Percentiles rank a stretch among this genome's conserved stretches.
Conservation (phyloP, 2,329 filamentous ascomycete species). For the Trichophyton mentagrophytes region DNA sequence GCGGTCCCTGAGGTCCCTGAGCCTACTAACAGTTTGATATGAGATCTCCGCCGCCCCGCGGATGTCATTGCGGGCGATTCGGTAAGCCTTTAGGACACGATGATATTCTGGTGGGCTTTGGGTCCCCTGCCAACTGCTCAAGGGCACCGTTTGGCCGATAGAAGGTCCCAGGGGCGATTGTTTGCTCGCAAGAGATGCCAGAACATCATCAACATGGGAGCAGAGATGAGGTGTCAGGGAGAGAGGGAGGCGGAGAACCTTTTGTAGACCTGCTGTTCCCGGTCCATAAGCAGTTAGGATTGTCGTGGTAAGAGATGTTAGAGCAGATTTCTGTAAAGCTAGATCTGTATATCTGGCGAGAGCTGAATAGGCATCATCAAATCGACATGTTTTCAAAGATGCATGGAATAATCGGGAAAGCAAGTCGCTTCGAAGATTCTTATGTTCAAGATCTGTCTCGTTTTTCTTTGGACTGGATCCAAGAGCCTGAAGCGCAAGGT, state of each 20-base stretch:
- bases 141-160: background rate
- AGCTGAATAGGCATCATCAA: constrained; percentile 68
- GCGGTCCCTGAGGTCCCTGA: constrained; percentile 29
- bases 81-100: constrained; percentile 82
- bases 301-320: constrained; percentile 51
- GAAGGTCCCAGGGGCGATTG: constrained; percentile 45
- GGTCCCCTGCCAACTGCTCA: constrained; percentile 3
- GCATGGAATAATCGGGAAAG: constrained; percentile 75
- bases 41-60: constrained; percentile 56
- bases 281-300: constrained; percentile 31
- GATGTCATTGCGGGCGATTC: constrained; percentile 72
- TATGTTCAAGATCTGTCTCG: constrained; percentile 26
- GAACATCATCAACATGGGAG: constrained; percentile 64
- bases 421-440: constrained; percentile 51
- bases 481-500: constrained; percentile 56
- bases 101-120: constrained; percentile 55
- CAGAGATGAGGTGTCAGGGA: constrained; percentile 50
- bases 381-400: constrained; percentile 64
- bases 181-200: constrained; percentile 57
- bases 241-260: constrained; percentile 64
- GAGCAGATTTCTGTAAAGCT: constrained; percentile 57
- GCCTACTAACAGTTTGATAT: constrained; percentile 43
- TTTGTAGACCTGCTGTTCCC: constrained; percentile 36
- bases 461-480: constrained; percentile 21
- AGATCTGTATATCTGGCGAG: constrained; percentile 60